Base-by-base conservation (phyloP, 2,329 filamentous ascomycete genomes). In the Cercospora berteroae region DNA sequence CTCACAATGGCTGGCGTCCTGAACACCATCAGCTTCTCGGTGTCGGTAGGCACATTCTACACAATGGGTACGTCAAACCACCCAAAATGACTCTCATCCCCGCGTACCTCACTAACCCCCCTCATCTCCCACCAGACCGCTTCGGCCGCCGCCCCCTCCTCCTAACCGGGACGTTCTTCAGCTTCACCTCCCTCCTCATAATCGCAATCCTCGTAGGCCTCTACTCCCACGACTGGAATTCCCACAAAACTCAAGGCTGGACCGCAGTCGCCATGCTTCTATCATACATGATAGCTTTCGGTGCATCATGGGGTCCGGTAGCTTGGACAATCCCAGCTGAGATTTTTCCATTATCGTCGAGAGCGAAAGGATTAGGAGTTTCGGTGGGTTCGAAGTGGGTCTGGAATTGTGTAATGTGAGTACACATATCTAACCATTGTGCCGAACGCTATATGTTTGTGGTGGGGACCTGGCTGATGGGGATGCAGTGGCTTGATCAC, bases 331-430 rank as follows among this genome's bases (percentile, higher is more conserved):
- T 77, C 75, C 77, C 78, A 0, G 81, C 83, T 31, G 87, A 92
- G 68, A 87, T 92, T n/a, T 90, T 90, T 52, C 87, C 87, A 0
- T 84, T 83, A 1, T 83, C 82, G 0, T 78, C 86, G 0, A 81
- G 88, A 6, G 87, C 88, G 2, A 91, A 90, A 75, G 89, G 89
- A 36, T 87, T 89, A 0, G 88, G 88, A 1, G 52, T 75, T 2
- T 71, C 69, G 1, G 74, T 72, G 1, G 70, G 68, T 55, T 66
- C 61, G 1, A 74, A 74, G 77, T 91, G 89, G 80, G 77, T 89
- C 2, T 87, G 85, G 74, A 89, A 89, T 75, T 89, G 89, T 69
- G 67, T 88, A 60, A 86, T 89, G 61, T 56, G 52, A 33, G n/a
- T n/a, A n/a, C n/a, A n/a, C n/a, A n/a, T n/a, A n/a, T n/a, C n/a